These are phyloP conservation scores for Ceratocystis ficicola DNA, from an alignment of 2,329 filamentous ascomycete genomes.

Conservation along the genomic window DNA sequence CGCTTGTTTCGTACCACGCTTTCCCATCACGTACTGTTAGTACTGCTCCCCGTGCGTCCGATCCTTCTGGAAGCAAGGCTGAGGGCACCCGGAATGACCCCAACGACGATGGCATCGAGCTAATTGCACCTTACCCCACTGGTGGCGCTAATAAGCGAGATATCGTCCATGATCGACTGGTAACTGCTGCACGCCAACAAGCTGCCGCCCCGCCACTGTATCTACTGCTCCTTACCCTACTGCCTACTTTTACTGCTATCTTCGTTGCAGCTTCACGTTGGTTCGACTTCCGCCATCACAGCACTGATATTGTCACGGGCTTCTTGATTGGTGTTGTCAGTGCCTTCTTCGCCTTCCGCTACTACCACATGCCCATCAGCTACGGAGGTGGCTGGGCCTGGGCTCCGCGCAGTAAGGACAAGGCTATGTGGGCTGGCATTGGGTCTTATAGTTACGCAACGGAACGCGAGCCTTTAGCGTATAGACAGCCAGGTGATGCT, in stretches of 20 bases:
- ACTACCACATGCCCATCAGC: conserved; percentile 51
- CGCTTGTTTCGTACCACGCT: conserved; percentile 44
- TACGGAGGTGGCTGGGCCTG: conserved; percentile 81
- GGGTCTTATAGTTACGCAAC: conserved; percentile 47
- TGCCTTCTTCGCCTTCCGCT: conserved; percentile 65
- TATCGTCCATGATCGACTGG: conserved; percentile 30
- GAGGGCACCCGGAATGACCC: conserved; percentile 17
- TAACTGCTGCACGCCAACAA: conserved; percentile 50
- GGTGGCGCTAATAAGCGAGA: conserved; percentile 25
- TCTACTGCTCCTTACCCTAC: conserved; percentile 54
- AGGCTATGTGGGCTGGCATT: conserved; percentile 69
- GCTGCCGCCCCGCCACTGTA: conserved; percentile 75
- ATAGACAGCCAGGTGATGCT: conserved; percentile 13
- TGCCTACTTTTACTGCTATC: conserved; percentile 62
- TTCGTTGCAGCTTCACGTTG: conserved; percentile 79
- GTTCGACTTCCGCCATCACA: conserved; percentile 80
- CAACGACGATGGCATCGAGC: conserved; percentile 50
- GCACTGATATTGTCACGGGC: conserved; percentile 86
- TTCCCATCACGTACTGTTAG: conserved; percentile 55
- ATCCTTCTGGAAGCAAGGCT: conserved; percentile 31
- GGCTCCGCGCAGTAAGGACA: conserved; percentile 60
- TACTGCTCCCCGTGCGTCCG: conserved; percentile 24
- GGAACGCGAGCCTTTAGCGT: conserved; percentile 27
- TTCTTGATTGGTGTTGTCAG: conserved; percentile 60
- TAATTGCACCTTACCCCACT: conserved; percentile 40